Evolutionary conservation across 345 rosid genomes (phyloP), one percentile per base, ranked within the genome.

Genomic region (Sisymbrium altissimum): DNA sequence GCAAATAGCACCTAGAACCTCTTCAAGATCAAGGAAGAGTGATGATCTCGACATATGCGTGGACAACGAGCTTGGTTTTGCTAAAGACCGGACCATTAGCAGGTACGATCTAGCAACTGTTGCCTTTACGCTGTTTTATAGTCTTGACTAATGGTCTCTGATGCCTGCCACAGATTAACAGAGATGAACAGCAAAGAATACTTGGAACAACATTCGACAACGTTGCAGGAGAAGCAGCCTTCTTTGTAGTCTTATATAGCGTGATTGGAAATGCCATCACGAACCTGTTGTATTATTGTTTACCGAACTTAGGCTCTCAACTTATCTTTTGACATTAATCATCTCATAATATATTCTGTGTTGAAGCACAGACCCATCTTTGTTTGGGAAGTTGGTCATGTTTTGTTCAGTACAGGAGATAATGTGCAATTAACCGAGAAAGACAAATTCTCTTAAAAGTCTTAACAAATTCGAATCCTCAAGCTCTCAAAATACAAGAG

Each of bases 131-230:
- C 43, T 62, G 33, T 54, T 43, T 25, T 38, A 12, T 62, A 35
- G 35, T 62, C 17, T 36, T 7, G 58, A 53, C 55, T 71, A 23
- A 55, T 32, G 7, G 58, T 33, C 25, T 57, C 30, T 32, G 44
- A 39, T 57, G 7, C 29, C 2, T 52, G 21, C 32, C 70, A 73
- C 88, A 92, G 99, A 76, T 83, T 95, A 71, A 92, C 96, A 13
- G 96, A 95, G 82, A 87, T 95, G 97, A 95, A 95, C 81, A 95
- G 94, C 87, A 89, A 78, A 81, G 96, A 95, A 83, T 95, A 88
- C 87, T 83, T 92, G 25, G 93, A 89, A 78, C 90, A 87, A 45
- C 93, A 92, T 33, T 85, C 85, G 19, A 46, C 3, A 44, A 63
- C 55, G 66, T 69, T 38, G 45, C 55, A 6, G 23, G 71, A 64